Percentiles rank a stretch among this genome's conserved stretches.
phyloP scores from a whole-genome alignment of 352 stramenopile species.

The Phytophthora palmivora region DNA sequence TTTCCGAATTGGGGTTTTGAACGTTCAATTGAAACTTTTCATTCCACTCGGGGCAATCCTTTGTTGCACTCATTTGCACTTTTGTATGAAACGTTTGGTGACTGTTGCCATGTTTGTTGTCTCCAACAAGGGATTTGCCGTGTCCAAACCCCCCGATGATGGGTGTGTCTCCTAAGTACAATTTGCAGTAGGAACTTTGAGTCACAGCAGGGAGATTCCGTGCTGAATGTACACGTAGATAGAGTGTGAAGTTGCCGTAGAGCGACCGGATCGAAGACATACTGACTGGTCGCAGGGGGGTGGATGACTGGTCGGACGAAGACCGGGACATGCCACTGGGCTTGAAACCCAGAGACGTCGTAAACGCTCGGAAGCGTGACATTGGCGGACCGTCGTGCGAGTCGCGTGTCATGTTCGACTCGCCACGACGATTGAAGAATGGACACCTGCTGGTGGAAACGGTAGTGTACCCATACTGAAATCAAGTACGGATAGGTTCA shows the following conservation, averaged over 20 bases:
- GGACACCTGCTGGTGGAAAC: constrained; percentile 4
- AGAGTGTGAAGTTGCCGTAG: constrained; percentile 57
- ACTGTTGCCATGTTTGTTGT: constrained; percentile 14
- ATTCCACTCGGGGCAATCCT: constrained; percentile 68
- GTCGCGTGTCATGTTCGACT: constrained; percentile 4
- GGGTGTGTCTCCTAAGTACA: constrained; percentile 67
- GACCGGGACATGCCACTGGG: constrained; percentile 10
- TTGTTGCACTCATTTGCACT: constrained; percentile 41
- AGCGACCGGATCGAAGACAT: constrained; percentile 15
- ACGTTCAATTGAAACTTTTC: constrained; percentile 78
- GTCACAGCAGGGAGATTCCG: constrained; percentile 50
- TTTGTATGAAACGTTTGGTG: constrained; percentile 72
- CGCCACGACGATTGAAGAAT: constrained; percentile 16
- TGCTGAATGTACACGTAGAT: constrained; percentile 72
- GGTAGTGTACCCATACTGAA: constrained; percentile 7
- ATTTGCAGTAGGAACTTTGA: constrained; percentile 68
- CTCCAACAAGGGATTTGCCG: constrained; percentile 23
- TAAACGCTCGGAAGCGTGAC: constrained; percentile 35
- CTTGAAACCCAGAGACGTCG: constrained; percentile 25
- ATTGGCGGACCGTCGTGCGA: constrained; percentile 1
- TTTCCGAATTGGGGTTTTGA: constrained; percentile 49
- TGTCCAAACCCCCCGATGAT: constrained; percentile 51
- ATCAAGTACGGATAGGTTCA: constrained; percentile 14
- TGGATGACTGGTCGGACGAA: constrained; percentile 15
- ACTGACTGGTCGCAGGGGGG: constrained; percentile 6